Evolutionary conservation across 257 asterid genomes (phyloP).

Genomic region (Solanum paucissectum): DNA sequence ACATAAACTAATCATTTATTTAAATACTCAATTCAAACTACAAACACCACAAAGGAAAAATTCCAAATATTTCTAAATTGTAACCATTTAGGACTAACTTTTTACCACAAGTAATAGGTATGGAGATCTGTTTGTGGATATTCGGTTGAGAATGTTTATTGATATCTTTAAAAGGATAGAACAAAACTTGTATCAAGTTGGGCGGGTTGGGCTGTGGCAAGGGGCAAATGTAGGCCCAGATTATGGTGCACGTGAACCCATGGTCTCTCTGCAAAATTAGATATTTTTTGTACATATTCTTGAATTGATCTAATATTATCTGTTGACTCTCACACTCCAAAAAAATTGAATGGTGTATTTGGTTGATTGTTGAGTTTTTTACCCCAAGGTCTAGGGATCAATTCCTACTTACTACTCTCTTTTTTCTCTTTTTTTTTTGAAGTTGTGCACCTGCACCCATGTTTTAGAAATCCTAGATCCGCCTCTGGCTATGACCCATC

Average conservation of each 20-base stretch:
- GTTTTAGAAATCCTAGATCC: background rate
- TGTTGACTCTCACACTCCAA: background rate
- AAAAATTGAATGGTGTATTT: background rate
- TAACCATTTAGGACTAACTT: background rate
- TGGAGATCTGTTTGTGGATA: background rate
- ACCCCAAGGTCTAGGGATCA: background rate
- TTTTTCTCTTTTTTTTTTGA: background rate
- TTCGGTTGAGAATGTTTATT: background rate
- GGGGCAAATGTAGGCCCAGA: background rate
- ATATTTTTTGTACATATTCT: background rate
- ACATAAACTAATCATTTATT: background rate
- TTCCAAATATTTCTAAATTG: background rate
- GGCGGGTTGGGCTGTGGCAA: background rate
- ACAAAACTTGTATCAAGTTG: background rate
- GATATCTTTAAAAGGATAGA: background rate
- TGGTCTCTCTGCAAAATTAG: background rate
- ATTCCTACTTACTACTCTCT: background rate
- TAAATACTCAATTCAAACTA: background rate
- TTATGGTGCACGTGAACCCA: background rate
- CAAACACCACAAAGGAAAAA: background rate
- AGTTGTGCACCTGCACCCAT: background rate
- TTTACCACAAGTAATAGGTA: background rate
- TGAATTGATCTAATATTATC: background rate
- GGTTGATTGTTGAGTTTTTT: background rate
- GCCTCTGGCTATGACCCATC: background rate